phyloP scores from a whole-genome alignment of 1,284 basidiomycete species.

The Neonothopanus nambi region DNA sequence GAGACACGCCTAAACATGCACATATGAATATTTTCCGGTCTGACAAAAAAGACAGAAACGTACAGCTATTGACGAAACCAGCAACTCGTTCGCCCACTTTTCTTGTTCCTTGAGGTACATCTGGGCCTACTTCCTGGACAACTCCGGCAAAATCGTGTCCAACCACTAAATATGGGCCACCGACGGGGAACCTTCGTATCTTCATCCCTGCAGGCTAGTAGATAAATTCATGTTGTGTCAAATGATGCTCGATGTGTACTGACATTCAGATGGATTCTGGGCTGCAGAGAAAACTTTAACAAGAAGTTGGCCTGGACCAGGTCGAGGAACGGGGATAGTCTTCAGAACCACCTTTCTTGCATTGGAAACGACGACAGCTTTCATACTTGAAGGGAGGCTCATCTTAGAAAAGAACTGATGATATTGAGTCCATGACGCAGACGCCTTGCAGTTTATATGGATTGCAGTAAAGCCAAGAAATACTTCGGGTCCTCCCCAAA shows the following conservation, averaged over 20 bases:
- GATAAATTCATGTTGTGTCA: background rate
- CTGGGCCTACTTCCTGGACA: conserved; percentile 12
- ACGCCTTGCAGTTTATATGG: too few relatives aligned
- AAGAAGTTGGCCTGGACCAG: conserved; percentile 14
- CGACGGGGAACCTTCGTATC: background rate
- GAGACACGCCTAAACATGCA: conserved; percentile 1
- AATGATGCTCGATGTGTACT: background rate
- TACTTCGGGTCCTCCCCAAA: too few relatives aligned
- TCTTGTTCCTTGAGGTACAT: conserved; percentile 12
- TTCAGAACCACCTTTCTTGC: conserved; percentile 10
- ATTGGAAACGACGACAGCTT: conserved; percentile 13
- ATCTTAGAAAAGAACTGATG: too few relatives aligned
- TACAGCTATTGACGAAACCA: conserved; percentile 13
- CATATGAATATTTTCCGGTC: background rate
- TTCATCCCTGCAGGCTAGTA: conserved; percentile 14
- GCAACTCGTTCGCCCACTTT: conserved; percentile 16
- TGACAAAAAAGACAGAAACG: background rate
- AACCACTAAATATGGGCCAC: background rate
- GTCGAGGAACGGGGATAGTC: conserved; percentile 9
- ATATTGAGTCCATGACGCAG: too few relatives aligned
- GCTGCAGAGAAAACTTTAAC: conserved; percentile 17
- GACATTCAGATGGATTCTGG: conserved; percentile 17
- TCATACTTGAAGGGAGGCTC: conserved; percentile 10
- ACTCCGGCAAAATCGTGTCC: conserved; percentile 19
- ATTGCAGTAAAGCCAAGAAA: too few relatives aligned